phyloP scores from a whole-genome alignment of 202 grass and related monocot genomes.

The Saccharum hybrid region DNA sequence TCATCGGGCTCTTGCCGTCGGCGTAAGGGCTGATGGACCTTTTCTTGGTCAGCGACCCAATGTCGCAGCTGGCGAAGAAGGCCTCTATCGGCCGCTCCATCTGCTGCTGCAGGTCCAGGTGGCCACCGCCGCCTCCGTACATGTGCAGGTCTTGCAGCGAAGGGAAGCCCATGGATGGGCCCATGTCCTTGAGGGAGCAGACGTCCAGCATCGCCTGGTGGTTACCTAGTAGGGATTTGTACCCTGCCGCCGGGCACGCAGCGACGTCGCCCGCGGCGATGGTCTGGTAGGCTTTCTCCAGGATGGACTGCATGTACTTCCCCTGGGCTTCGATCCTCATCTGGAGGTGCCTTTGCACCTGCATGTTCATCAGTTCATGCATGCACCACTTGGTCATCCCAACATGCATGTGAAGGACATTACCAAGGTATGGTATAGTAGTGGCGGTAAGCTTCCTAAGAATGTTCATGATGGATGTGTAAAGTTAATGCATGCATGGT shows the following conservation, averaged over 20 bases:
- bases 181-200: constrained; percentile 66
- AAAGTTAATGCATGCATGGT: constrained; percentile 9
- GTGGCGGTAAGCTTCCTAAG: constrained; percentile 29
- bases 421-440: not conserved
- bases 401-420: not conserved
- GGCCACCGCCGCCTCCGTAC: constrained; percentile 48
- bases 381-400: not conserved
- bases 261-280: constrained; percentile 57
- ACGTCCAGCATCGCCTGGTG: constrained; percentile 64
- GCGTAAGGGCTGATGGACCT: constrained; percentile 51
- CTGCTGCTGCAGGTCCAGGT: constrained; percentile 84
- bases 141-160: constrained; percentile 85
- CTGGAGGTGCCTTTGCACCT: constrained; percentile 97
- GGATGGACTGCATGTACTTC: constrained; percentile 97
- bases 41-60: constrained; percentile 70
- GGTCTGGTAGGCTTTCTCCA: constrained; percentile 90
- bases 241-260: constrained; percentile 41
- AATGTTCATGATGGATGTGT: constrained; percentile 39
- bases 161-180: constrained; percentile 62
- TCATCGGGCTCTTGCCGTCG: constrained; percentile 74
- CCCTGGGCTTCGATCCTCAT: constrained; percentile 98
- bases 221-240: constrained; percentile 64
- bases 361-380: no score
- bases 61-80: constrained; percentile 66
- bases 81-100: constrained; percentile 71